Evolutionary conservation across 129 eudicot genomes (phyloP).

Genomic region (Flaveria bidentis): DNA sequence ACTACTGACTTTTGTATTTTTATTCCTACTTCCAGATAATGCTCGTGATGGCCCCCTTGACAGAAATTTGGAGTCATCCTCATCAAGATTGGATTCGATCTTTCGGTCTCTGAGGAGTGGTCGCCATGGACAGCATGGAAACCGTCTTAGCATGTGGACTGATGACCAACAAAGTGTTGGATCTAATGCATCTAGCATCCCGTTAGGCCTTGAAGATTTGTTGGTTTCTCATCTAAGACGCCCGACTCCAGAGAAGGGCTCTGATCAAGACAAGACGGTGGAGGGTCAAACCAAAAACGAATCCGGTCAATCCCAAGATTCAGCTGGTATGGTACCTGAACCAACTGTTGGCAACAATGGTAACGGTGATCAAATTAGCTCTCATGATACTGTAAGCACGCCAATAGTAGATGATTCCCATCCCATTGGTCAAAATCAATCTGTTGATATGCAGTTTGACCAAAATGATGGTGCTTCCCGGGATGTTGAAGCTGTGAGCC

Average conservation of each 20-base stretch:
- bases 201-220: slow-evolving; percentile 84
- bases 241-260: slow-evolving; percentile 55
- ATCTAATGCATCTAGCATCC: slow-evolving; percentile 73
- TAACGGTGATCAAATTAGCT: slow-evolving; percentile 35
- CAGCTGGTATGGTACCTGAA: slow-evolving; percentile 53
- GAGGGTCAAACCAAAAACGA: slow-evolving; percentile 57
- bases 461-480: slow-evolving; percentile 64
- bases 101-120: slow-evolving; percentile 85
- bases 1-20: background rate
- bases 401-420: slow-evolving; percentile 43
- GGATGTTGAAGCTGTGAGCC: slow-evolving; percentile 98
- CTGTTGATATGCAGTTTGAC: slow-evolving; percentile 87
- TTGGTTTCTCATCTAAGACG: slow-evolving; percentile 76
- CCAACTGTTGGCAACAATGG: slow-evolving; percentile 41
- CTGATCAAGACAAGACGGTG: slow-evolving; percentile 44
- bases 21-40: slow-evolving; percentile 47
- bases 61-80: slow-evolving; percentile 59
- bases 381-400: slow-evolving; percentile 39
- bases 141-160: slow-evolving; percentile 78
- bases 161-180: slow-evolving; percentile 77
- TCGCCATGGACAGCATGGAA: slow-evolving; percentile 89
- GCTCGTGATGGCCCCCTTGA: slow-evolving; percentile 57
- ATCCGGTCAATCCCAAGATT: slow-evolving; percentile 44
- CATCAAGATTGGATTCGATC: slow-evolving; percentile 72
- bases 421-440: slow-evolving; percentile 47